Evolutionary conservation across 495 filamentous ascomycete species (phyloP).

Genomic region (Polyplosphaeria fusca): DNA sequence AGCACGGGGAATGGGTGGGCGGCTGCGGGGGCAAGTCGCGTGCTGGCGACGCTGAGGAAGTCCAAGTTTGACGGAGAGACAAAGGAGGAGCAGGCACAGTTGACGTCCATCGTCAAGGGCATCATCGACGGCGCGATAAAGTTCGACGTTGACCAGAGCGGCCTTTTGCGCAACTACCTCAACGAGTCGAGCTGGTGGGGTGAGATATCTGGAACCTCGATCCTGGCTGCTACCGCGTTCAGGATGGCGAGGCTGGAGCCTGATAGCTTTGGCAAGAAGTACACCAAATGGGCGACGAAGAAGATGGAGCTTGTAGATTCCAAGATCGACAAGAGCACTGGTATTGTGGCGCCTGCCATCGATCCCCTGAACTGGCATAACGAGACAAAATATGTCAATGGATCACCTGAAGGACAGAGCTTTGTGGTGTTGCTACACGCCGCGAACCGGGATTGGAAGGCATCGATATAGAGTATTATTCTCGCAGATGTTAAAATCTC

Average conservation of each 20-base stretch:
- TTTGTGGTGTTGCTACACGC: conserved; percentile 50
- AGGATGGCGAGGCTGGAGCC: conserved; percentile 48
- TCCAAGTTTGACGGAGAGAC: conserved; percentile 36
- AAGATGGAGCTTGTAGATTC: conserved; percentile 42
- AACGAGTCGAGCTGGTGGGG: conserved; percentile 51
- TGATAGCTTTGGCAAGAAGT: conserved; percentile 40
- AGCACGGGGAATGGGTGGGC: conserved; percentile 55
- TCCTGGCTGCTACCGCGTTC: conserved; percentile 48
- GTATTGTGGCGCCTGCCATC: conserved; percentile 47
- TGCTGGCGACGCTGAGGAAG: conserved; percentile 48
- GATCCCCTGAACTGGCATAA: conserved; percentile 50
- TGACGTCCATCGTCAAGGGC: conserved; percentile 44
- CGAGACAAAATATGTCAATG: conserved; percentile 35
- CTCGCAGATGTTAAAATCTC: background rate
- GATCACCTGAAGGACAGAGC: conserved; percentile 49
- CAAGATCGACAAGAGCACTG: conserved; percentile 39
- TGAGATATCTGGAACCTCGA: conserved; percentile 50
- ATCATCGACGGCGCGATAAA: conserved; percentile 50
- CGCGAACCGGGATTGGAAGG: conserved; percentile 46
- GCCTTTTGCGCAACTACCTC: conserved; percentile 52
- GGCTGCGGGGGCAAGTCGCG: conserved; percentile 49
- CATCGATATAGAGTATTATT: background rate
- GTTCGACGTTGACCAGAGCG: conserved; percentile 37
- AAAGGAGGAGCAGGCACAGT: conserved; percentile 33
- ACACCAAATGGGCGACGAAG: conserved; percentile 46